Evolutionary conservation across 164 flowering plant species (phyloP).

Genomic region (Berberis thunbergii): DNA sequence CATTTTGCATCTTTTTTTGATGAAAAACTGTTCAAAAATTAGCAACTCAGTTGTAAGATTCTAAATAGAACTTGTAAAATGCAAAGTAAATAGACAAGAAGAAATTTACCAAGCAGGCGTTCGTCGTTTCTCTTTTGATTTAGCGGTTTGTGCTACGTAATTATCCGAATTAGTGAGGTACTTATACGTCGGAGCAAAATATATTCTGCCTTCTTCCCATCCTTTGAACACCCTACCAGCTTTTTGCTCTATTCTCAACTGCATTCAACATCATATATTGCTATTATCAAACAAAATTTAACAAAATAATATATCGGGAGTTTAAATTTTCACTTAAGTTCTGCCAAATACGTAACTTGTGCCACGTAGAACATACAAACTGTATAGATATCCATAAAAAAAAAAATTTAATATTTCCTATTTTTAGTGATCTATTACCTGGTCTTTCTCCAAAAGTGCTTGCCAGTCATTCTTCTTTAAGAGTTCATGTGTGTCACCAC

Average conservation of each 20-base stretch:
- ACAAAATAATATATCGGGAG: too few species aligned
- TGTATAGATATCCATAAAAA: too few species aligned
- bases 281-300: too few species aligned
- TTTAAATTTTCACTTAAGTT: too few species aligned
- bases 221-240: constrained; percentile 74
- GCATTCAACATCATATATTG: constrained; percentile 12
- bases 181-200: constrained; percentile 86
- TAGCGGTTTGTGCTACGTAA: constrained; percentile 42
- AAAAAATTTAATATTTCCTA: too few species aligned
- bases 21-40: too few species aligned
- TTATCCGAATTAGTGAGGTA: constrained; percentile 57
- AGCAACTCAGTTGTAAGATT: neutral
- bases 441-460: constrained; percentile 70
- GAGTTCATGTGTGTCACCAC: constrained; percentile 37
- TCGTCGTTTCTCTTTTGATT: constrained; percentile 50
- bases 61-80: neutral
- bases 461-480: constrained; percentile 61
- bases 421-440: constrained; percentile 30
- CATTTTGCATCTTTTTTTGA: too few species aligned
- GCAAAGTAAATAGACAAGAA: neutral
- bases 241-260: constrained; percentile 64
- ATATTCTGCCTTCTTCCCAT: constrained; percentile 83
- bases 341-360: too few species aligned
- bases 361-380: neutral
- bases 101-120: constrained; percentile 72